Evolutionary conservation across 1,284 basidiomycete genomes (phyloP).

Genomic region (Sporisorium scitamineum): DNA sequence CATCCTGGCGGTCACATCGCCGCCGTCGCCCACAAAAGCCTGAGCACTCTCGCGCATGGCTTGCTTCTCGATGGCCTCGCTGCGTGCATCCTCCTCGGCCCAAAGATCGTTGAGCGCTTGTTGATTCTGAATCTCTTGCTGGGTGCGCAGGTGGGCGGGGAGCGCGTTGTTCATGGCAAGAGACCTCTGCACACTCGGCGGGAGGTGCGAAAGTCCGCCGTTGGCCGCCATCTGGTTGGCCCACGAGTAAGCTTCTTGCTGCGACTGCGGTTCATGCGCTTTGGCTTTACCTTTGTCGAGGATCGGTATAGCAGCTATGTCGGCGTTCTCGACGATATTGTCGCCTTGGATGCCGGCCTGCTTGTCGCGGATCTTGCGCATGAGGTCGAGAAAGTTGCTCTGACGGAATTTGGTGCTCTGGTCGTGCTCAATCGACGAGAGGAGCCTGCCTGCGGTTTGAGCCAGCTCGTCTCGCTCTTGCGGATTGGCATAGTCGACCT

Average conservation of each 20-base stretch:
- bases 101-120: constrained; percentile 58
- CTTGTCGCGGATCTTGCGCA: constrained; percentile 85
- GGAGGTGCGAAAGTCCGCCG: constrained; percentile 30
- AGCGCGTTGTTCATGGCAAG: constrained; percentile 19
- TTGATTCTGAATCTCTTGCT: constrained; percentile 38
- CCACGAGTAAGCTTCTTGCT: constrained; percentile 50
- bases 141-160: constrained; percentile 3
- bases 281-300: constrained; percentile 57
- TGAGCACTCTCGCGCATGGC: constrained; percentile 31
- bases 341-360: constrained; percentile 86
- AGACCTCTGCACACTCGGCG: constrained; percentile 38
- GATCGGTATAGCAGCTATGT: constrained; percentile 1
- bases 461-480: constrained; percentile 68
- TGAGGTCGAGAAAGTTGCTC: constrained; percentile 86
- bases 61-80: constrained; percentile 43
- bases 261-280: constrained; percentile 41
- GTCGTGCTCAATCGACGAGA: constrained; percentile 72
- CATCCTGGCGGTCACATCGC: constrained; percentile 60
- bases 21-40: constrained; percentile 62
- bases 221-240: constrained; percentile 47
- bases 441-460: constrained; percentile 68
- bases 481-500: constrained; percentile 34
- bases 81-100: constrained; percentile 66
- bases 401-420: constrained; percentile 86
- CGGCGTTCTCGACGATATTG: constrained; percentile 74